Conservation (phyloP, 345 rosid species). For the Gossypium ekmanianum region DNA sequence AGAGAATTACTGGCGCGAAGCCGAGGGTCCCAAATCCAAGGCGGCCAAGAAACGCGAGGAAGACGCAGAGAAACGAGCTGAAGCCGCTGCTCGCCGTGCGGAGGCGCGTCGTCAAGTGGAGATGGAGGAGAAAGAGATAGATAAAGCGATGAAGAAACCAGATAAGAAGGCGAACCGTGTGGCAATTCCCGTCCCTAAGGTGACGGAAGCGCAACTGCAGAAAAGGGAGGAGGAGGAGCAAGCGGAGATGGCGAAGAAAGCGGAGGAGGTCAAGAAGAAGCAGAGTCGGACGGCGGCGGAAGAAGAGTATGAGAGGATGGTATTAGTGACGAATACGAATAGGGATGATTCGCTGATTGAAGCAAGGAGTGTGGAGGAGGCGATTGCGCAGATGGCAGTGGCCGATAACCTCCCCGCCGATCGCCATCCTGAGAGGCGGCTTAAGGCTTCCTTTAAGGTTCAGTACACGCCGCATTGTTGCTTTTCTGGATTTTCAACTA, state of each 20-base stretch:
- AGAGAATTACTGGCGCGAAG: conserved; percentile 93
- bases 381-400: conserved; percentile 66
- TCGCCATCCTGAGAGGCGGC: conserved; percentile 83
- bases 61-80: conserved; percentile 84
- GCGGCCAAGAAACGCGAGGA: conserved; percentile 89
- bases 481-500: neutral
- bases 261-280: conserved; percentile 62
- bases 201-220: conserved; percentile 72
- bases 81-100: conserved; percentile 56
- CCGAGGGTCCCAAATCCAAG: conserved; percentile 78
- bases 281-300: conserved; percentile 70
- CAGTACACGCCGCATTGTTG: neutral
- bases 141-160: conserved; percentile 59
- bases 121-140: conserved; percentile 74
- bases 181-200: conserved; percentile 79
- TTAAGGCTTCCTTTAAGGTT: conserved; percentile 94
- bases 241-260: conserved; percentile 56
- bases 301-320: conserved; percentile 91
- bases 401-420: conserved; percentile 69
- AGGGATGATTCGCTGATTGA: conserved; percentile 82
- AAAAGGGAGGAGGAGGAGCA: conserved; percentile 66
- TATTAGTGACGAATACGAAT: conserved; percentile 71
- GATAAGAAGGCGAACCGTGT: conserved; percentile 87
- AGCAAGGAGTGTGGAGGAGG: conserved; percentile 86
- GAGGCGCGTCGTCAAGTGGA: conserved; percentile 82